A percentile compares a stretch with the other conserved stretches of the same genome.
Evolutionary conservation across 1,284 basidiomycete genomes (phyloP).

Genomic region (Papiliotrema terrestris): DNA sequence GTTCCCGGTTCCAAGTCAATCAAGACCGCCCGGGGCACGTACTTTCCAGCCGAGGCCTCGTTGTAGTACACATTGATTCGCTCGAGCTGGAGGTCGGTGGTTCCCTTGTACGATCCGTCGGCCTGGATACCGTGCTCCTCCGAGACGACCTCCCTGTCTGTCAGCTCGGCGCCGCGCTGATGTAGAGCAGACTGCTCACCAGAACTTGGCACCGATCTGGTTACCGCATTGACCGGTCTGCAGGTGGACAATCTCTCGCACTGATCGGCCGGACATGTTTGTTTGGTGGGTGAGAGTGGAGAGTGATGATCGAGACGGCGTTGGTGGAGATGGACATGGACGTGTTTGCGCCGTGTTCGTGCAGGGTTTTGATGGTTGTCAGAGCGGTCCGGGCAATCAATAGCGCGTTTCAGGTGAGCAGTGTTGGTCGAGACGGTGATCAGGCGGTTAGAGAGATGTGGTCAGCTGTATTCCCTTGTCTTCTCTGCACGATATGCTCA

Average conservation of each 20-base stretch:
- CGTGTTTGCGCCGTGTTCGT: too few relatives aligned
- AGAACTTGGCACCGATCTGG: slow-evolving; percentile 99
- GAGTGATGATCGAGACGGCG: too few relatives aligned
- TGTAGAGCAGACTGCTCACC: slow-evolving; percentile 64
- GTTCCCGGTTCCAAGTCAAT: slow-evolving; percentile 95
- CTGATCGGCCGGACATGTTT: slow-evolving; percentile 19
- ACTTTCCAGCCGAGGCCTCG: slow-evolving; percentile 81
- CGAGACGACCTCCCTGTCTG: slow-evolving; percentile 59
- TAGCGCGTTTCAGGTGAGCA: background rate
- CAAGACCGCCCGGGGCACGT: slow-evolving; percentile 92
- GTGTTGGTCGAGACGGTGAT: too few relatives aligned
- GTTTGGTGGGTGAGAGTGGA: background rate
- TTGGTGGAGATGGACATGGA: too few relatives aligned
- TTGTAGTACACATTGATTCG: slow-evolving; percentile 96
- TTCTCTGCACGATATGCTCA: background rate
- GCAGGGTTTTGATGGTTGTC: background rate
- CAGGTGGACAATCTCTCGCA: slow-evolving; percentile 96
- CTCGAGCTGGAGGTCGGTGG: slow-evolving; percentile 92
- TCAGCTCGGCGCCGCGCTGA: background rate
- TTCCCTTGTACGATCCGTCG: slow-evolving; percentile 90
- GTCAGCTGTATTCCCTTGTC: background rate
- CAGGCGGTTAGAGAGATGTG: background rate
- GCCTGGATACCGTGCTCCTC: slow-evolving; percentile 95
- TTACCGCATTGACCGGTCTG: slow-evolving; percentile 97
- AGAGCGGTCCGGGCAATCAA: background rate